These are phyloP conservation scores for Nannochloropsis salina DNA, from an alignment of 108 stramenopile genomes.

Conservation along the genomic window DNA sequence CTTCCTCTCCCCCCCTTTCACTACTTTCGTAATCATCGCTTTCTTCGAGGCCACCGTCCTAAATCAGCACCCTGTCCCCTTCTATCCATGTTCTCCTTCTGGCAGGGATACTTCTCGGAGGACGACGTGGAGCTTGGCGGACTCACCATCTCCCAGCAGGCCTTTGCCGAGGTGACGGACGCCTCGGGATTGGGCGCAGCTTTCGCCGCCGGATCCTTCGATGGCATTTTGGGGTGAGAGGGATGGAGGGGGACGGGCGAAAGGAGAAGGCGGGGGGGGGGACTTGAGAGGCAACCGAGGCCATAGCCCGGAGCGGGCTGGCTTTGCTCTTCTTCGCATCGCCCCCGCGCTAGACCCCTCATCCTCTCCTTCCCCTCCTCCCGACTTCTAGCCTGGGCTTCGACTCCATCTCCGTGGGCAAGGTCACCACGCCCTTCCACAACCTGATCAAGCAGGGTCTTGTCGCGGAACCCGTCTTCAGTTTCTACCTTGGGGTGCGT, in stretches of 20 bases:
- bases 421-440: slow-evolving; percentile 74
- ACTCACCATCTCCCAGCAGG: slow-evolving; percentile 28
- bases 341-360: background rate
- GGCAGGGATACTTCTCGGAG: slow-evolving; percentile 42
- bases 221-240: slow-evolving; percentile 68
- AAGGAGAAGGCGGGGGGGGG: background rate
- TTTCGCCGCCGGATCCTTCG: slow-evolving; percentile 78
- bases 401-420: slow-evolving; percentile 68
- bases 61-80: background rate
- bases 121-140: slow-evolving; percentile 49
- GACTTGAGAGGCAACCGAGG: too few relatives aligned
- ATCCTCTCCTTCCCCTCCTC: background rate
- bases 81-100: background rate
- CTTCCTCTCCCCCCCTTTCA: background rate
- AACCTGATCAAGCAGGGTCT: slow-evolving; percentile 63
- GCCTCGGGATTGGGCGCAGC: slow-evolving; percentile 87
- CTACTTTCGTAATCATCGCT: background rate
- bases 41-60: background rate
- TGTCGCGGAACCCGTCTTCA: slow-evolving; percentile 70
- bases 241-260: background rate
- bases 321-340: background rate
- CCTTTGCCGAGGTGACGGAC: slow-evolving; percentile 63
- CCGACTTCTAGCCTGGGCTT: slow-evolving; percentile 69
- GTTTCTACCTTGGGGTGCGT: slow-evolving; percentile 85
- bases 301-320: too few relatives aligned